Conservation (phyloP, 768 basidiomycete genomes). For the Pisolithus orientalis region DNA sequence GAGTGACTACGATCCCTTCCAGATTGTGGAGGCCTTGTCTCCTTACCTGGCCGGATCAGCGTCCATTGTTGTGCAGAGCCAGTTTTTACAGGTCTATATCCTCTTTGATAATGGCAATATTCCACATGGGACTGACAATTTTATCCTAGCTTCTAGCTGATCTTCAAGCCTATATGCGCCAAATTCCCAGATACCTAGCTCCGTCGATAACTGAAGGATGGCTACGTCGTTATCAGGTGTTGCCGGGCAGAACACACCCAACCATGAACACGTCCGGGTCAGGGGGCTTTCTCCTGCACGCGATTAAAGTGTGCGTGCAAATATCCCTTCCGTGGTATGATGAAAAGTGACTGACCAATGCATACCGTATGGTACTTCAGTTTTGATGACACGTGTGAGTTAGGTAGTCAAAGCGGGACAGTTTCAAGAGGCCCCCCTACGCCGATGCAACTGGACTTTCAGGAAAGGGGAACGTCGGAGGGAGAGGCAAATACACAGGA, state of each 20-base stretch:
- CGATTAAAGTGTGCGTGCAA: constrained; percentile 70
- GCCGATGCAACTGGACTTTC: constrained; percentile 12
- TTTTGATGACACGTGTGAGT: constrained; percentile 56
- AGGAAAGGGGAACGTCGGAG: background rate
- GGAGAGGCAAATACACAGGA: background rate
- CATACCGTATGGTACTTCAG: constrained; percentile 27
- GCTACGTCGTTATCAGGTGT: constrained; percentile 86
- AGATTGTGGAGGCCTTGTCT: constrained; percentile 65
- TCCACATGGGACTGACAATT: constrained; percentile 1
- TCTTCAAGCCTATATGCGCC: constrained; percentile 64
- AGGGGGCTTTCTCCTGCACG: constrained; percentile 82
- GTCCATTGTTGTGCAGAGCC: constrained; percentile 82
- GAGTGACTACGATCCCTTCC: constrained; percentile 79
- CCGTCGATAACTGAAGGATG: constrained; percentile 82
- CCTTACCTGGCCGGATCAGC: constrained; percentile 83
- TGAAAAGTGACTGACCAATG: background rate
- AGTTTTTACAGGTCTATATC: constrained; percentile 58
- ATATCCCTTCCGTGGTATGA: background rate
- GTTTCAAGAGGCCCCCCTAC: constrained; percentile 4
- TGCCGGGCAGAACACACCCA: constrained; percentile 97
- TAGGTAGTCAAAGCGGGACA: constrained; percentile 6
- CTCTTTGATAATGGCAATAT: background rate
- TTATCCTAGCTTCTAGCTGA: constrained; percentile 62
- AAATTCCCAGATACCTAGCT: constrained; percentile 61
- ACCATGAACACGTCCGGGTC: constrained; percentile 86